phyloP scores from a whole-genome alignment of 805 yeast species.

The Candida coquimbonensis region DNA sequence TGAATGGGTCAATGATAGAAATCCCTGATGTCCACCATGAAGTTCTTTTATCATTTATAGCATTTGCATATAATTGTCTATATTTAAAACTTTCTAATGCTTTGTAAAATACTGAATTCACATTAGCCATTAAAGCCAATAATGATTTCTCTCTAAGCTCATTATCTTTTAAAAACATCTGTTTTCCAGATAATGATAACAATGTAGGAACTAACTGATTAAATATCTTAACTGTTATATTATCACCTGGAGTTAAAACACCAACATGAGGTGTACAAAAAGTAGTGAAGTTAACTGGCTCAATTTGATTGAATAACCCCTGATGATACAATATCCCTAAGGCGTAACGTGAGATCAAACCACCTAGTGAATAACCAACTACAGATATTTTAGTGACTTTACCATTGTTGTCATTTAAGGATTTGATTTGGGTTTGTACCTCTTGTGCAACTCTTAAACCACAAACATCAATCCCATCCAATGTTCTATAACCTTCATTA shows the following conservation, averaged over 20 bases:
- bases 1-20: constrained; percentile 53
- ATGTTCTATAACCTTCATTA: constrained; percentile 58
- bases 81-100: constrained; percentile 48
- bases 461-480: constrained; percentile 83
- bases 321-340: constrained; percentile 59
- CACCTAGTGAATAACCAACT: constrained; percentile 83
- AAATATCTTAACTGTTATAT: constrained; percentile 45
- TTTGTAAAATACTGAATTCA: constrained; percentile 49
- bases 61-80: constrained; percentile 62
- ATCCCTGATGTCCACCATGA: constrained; percentile 81
- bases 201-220: constrained; percentile 58
- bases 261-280: constrained; percentile 72
- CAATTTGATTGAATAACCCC: constrained; percentile 44
- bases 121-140: constrained; percentile 58
- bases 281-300: constrained; percentile 52
- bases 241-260: constrained; percentile 50
- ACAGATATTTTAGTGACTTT: constrained; percentile 60
- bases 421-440: constrained; percentile 36
- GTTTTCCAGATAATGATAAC: constrained; percentile 67
- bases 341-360: constrained; percentile 70
- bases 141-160: constrained; percentile 37
- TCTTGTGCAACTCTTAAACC: constrained; percentile 72
- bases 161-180: constrained; percentile 57
- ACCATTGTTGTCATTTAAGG: constrained; percentile 22
- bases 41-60: constrained; percentile 73